Conservation (phyloP, 805 yeast species). For the Maudiozyma saulgeensis region DNA sequence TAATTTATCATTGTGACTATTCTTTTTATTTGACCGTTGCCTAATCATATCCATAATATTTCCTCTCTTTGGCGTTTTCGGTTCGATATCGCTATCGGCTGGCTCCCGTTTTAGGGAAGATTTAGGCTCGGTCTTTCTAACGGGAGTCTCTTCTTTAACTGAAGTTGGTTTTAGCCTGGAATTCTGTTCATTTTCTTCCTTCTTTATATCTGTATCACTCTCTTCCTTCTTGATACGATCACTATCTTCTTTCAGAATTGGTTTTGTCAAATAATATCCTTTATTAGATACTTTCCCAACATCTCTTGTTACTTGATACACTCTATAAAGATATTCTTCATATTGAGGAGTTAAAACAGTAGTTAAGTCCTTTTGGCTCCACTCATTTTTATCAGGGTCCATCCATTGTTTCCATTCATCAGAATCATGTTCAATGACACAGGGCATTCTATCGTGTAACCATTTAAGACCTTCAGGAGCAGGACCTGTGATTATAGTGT, state of each 20-base stretch:
- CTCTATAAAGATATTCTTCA: constrained; percentile 33
- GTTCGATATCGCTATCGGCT: background rate
- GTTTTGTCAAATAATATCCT: constrained; percentile 26
- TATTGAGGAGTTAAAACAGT: constrained; percentile 32
- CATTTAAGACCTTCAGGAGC: constrained; percentile 54
- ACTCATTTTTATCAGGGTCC: constrained; percentile 28
- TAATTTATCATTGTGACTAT: background rate
- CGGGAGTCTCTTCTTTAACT: background rate
- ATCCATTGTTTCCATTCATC: constrained; percentile 60
- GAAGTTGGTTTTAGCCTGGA: background rate
- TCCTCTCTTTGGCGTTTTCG: background rate
- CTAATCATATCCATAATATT: constrained; percentile 4
- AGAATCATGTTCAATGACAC: constrained; percentile 50
- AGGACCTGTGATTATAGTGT: constrained; percentile 64
- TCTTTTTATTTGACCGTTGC: background rate
- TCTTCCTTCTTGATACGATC: constrained; percentile 4
- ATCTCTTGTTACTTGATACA: constrained; percentile 46
- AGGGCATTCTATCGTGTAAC: constrained; percentile 76
- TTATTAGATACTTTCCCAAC: constrained; percentile 57
- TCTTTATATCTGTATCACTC: background rate
- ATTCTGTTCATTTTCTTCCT: background rate
- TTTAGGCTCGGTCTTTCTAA: background rate
- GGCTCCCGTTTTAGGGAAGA: background rate
- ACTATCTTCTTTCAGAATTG: constrained; percentile 8
- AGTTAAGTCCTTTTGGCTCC: constrained; percentile 34